Percentiles rank a stretch among this genome's conserved stretches.
Conservation (phyloP, 768 basidiomycete genomes). For the Rhizopogon rudus region DNA sequence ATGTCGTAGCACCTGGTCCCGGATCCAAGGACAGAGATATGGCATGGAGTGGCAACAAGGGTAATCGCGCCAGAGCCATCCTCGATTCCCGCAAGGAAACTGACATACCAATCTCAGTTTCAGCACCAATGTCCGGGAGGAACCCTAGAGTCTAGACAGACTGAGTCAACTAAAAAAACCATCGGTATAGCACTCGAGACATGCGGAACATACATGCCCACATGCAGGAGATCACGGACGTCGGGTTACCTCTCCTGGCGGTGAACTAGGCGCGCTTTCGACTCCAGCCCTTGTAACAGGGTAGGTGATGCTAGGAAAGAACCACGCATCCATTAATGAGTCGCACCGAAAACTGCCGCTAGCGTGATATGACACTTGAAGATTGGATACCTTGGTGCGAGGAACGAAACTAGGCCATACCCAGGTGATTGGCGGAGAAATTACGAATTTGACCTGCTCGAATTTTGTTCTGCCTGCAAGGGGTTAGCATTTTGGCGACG, state of each 20-base stretch:
- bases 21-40: no score
- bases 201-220: slow-evolving; percentile 33
- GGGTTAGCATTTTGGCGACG: slow-evolving; percentile 34
- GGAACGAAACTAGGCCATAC: slow-evolving; percentile 62
- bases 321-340: slow-evolving; percentile 69
- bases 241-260: slow-evolving; percentile 44
- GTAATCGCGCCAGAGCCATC: slow-evolving; percentile 58
- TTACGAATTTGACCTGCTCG: slow-evolving; percentile 55
- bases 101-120: slow-evolving; percentile 58
- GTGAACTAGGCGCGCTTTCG: slow-evolving; percentile 51
- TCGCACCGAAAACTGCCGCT: slow-evolving; percentile 39
- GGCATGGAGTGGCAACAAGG: slow-evolving; percentile 26
- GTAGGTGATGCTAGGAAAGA: slow-evolving; percentile 29
- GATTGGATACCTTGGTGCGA: slow-evolving; percentile 32
- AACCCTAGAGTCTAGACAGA: slow-evolving; percentile 54
- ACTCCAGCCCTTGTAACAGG: background rate
- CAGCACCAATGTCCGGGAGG: slow-evolving; percentile 60
- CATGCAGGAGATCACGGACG: slow-evolving; percentile 46
- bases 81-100: slow-evolving; percentile 43
- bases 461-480: slow-evolving; percentile 69
- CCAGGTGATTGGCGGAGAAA: slow-evolving; percentile 39
- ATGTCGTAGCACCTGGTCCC: slow-evolving; percentile 35
- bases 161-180: slow-evolving; percentile 30
- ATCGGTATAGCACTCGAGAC: slow-evolving; percentile 49
- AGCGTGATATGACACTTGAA: slow-evolving; percentile 11